phyloP scores from a whole-genome alignment of 1,139 yeast species.

The Yamadazyma sp. region DNA sequence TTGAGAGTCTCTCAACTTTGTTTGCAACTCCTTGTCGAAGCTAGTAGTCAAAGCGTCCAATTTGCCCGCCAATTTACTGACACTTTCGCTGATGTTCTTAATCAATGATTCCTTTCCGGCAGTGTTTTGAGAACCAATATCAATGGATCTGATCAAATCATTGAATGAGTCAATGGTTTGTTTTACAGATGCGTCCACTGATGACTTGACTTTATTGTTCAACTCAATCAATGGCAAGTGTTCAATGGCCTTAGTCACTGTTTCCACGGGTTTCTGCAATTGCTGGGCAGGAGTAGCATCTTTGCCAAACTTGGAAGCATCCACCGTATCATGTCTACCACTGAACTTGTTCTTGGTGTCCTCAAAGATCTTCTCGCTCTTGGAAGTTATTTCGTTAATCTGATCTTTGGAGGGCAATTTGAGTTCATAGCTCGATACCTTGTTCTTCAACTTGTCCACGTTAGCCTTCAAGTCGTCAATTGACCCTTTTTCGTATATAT shows the following conservation, averaged over 20 bases:
- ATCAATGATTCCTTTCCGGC: constrained; percentile 31
- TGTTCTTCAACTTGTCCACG: constrained; percentile 20
- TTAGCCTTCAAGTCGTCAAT: constrained; percentile 31
- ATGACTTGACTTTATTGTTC: constrained; percentile 19
- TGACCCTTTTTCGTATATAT: constrained; percentile 40
- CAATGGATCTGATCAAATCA: constrained; percentile 50
- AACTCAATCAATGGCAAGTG: constrained; percentile 39
- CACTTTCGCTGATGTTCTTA: constrained; percentile 31
- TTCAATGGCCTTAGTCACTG: constrained; percentile 30
- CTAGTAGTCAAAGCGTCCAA: constrained; percentile 37
- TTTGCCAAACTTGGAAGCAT: constrained; percentile 5
- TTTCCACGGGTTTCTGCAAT: constrained; percentile 45
- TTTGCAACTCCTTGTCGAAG: constrained; percentile 42
- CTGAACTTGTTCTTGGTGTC: constrained; percentile 36
- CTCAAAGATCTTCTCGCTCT: constrained; percentile 36
- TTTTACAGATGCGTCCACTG: constrained; percentile 47
- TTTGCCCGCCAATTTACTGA: constrained; percentile 31
- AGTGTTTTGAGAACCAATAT: constrained; percentile 30
- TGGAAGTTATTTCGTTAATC: constrained; percentile 34
- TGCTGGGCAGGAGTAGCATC: constrained; percentile 45
- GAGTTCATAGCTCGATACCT: constrained; percentile 21
- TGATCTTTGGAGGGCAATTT: constrained; percentile 33
- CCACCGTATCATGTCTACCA: constrained; percentile 18
- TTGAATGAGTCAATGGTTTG: constrained; percentile 52
- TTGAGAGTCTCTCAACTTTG: constrained; percentile 39